Percentiles rank a stretch among this genome's conserved stretches.
Evolutionary conservation across 768 basidiomycete genomes (phyloP).

Genomic region (Exsudoporus frostii): DNA sequence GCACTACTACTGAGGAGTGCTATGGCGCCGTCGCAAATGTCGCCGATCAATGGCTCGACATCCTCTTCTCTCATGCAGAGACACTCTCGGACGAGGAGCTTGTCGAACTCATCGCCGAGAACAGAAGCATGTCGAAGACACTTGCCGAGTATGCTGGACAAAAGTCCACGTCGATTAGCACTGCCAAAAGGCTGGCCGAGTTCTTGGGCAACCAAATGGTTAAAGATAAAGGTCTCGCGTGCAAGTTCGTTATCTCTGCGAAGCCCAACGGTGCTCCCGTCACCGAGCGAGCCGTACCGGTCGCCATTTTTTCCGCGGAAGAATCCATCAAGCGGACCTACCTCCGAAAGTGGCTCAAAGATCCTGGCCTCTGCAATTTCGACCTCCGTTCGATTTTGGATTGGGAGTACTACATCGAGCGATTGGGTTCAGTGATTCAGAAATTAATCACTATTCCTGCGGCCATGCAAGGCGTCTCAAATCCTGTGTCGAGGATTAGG

Average conservation of each 20-base stretch:
- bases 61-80: constrained; percentile 85
- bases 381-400: constrained; percentile 93
- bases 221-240: constrained; percentile 97
- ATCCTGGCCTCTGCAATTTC: constrained; percentile 81
- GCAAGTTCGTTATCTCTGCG: constrained; percentile 98
- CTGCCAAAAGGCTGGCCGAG: constrained; percentile 90
- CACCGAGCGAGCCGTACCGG: constrained; percentile 93
- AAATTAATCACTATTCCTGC: constrained; percentile 99
- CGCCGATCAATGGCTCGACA: constrained; percentile 96
- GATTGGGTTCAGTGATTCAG: constrained; percentile 95
- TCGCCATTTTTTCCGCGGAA: constrained; percentile 97
- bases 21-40: constrained; percentile 91
- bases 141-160: constrained; percentile 94
- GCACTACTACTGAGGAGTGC: constrained; percentile 91
- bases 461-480: constrained; percentile 94
- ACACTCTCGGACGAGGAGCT: constrained; percentile 87
- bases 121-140: constrained; percentile 96
- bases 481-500: constrained; percentile 92
- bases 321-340: constrained; percentile 85
- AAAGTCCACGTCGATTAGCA: constrained; percentile 98
- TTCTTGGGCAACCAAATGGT: constrained; percentile 99
- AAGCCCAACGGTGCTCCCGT: constrained; percentile 92
- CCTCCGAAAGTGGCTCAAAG: constrained; percentile 95
- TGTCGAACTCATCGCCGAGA: constrained; percentile 97
- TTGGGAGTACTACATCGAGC: constrained; percentile 98